A percentile compares a stretch with the other conserved stretches of the same genome.
Conservation (phyloP, 371 early-diverging fungal species). For the Batkoa obscura region DNA sequence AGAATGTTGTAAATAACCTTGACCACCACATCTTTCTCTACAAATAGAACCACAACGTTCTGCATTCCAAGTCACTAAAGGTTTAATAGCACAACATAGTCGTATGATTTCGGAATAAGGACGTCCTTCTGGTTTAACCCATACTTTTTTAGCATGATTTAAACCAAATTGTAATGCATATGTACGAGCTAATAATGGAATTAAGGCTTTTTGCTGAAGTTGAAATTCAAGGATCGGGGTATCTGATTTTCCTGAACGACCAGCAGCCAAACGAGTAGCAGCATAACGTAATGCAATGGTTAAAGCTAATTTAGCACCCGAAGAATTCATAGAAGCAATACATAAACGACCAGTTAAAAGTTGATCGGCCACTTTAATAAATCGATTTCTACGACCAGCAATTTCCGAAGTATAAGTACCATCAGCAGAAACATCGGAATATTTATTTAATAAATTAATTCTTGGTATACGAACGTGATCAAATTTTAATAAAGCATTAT, state of each 20-base stretch:
- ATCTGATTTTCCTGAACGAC: conserved; percentile 47
- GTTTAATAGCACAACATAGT: conserved; percentile 54
- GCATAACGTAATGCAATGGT: conserved; percentile 43
- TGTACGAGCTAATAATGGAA: conserved; percentile 40
- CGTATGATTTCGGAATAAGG: conserved; percentile 28
- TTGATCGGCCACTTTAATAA: conserved; percentile 52
- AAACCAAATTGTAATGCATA: conserved; percentile 42
- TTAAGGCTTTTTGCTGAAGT: conserved; percentile 44
- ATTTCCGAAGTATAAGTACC: conserved; percentile 31
- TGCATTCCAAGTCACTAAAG: conserved; percentile 43
- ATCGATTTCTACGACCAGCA: conserved; percentile 31
- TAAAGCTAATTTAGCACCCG: conserved; percentile 29
- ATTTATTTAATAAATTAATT: conserved; percentile 40
- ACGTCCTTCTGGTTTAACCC: conserved; percentile 17
- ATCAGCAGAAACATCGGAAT: conserved; percentile 36
- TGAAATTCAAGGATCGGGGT: conserved; percentile 51
- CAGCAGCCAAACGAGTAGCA: conserved; percentile 37
- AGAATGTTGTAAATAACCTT: conserved; percentile 41
- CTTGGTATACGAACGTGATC: conserved; percentile 23
- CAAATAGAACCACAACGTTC: conserved; percentile 39
- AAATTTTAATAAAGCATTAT: conserved; percentile 30
- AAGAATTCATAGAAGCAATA: conserved; percentile 37
- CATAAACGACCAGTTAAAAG: conserved; percentile 43
- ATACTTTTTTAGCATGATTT: conserved; percentile 40
- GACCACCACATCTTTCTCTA: conserved; percentile 52